Conservation (phyloP, 495 filamentous ascomycete species). For the Podospora australis region DNA sequence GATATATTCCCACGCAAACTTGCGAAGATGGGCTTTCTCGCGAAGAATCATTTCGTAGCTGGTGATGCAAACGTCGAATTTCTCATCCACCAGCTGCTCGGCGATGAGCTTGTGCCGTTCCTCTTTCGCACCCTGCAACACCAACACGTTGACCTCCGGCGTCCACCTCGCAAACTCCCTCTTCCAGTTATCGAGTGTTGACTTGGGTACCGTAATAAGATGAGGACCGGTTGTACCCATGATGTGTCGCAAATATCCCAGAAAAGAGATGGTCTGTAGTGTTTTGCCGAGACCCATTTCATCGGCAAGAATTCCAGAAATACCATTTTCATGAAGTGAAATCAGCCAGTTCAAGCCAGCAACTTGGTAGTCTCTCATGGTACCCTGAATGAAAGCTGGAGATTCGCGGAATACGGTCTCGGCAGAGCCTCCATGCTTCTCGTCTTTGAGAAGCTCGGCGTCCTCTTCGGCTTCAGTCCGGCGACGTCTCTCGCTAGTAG, state of each 20-base stretch:
- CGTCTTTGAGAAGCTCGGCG: conserved; percentile 87
- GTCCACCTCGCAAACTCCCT: conserved; percentile 92
- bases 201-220: conserved; percentile 90
- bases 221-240: conserved; percentile 88
- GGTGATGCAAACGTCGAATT: conserved; percentile 43
- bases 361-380: conserved; percentile 95
- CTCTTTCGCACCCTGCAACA: conserved; percentile 93
- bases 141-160: conserved; percentile 88
- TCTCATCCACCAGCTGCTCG: conserved; percentile 82
- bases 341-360: conserved; percentile 97
- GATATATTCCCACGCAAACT: conserved; percentile 99
- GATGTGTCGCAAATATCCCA: conserved; percentile 89
- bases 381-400: conserved; percentile 76
- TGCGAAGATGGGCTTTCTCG: conserved; percentile 91
- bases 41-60: conserved; percentile 57
- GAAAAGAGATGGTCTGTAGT: conserved; percentile 79
- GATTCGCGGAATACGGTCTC: conserved; percentile 91
- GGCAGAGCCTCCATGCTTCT: conserved; percentile 75
- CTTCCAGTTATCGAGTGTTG: conserved; percentile 97
- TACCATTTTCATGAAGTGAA: conserved; percentile 95
- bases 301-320: conserved; percentile 94
- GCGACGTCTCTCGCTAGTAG: conserved; percentile 70
- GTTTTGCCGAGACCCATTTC: conserved; percentile 98
- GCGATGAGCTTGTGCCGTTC: conserved; percentile 84
- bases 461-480: conserved; percentile 98